Evolutionary conservation across 2,329 filamentous ascomycete genomes (phyloP), one percentile per base, ranked within the genome.

Genomic region (Stagonosporopsis rhizophila): DNA sequence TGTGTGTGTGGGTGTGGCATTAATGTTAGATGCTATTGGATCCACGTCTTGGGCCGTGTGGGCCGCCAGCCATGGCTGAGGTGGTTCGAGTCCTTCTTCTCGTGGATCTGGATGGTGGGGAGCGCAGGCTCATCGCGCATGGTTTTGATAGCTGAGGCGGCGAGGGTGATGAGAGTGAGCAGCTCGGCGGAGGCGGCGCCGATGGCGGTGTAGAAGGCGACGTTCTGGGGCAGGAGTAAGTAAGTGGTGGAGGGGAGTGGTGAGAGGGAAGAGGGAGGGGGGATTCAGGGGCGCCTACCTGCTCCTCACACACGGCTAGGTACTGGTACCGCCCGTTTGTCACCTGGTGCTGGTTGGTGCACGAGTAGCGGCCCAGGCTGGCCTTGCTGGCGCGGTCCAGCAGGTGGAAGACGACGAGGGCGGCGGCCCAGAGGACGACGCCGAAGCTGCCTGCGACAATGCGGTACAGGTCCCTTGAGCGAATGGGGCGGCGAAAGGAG

Each of bases 271-370:
- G 11, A 11, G 23, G 7, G 14, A 6, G 12, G 12, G 15, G 22
- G 22, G 22, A n/a, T n/a, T n/a, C n/a, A n/a, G 1, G 7, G 23
- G 23, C 4, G 49, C 60, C 56, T 57, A 75, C 73, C 68, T 75
- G 72, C 56, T 76, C 72, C 49, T 71, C 68, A 62, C 73, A 76
- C 44, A 76, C 72, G 25, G 70, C 69, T 59, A 71, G 71, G 52
- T 76, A 76, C 45, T 75, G 72, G 58, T 69, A 74, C 5, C 72
- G 66, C 0, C 73, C 73, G 47, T 75, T 75, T 56, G 70, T 74
- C 63, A 75, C 59, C 22, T 70, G 59, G 44, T 69, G 68, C 51
- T 64, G 63, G 61, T 75, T 69, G 12, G 64, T 70, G 62, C 73
- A 76, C 32, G 73, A 67, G 58, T 75, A 76, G 9, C 68, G 68